These are phyloP conservation scores for Trichoderma polysporum DNA, from an alignment of 2,329 filamentous ascomycete species.

Conservation along the genomic window DNA sequence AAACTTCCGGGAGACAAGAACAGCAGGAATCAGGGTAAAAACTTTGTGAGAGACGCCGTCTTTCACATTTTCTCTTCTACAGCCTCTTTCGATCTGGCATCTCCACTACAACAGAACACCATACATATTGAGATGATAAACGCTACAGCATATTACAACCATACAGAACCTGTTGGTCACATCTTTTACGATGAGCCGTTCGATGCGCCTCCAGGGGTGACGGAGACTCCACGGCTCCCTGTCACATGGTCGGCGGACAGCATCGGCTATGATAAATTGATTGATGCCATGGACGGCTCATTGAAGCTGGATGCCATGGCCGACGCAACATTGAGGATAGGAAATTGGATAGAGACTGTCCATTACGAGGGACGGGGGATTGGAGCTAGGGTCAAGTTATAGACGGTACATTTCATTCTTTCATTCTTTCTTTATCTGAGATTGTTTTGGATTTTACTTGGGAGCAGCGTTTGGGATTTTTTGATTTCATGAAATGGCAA, in stretches of 20 bases:
- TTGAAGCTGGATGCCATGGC: slow-evolving; percentile 78
- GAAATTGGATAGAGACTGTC: slow-evolving; percentile 70
- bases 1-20: slow-evolving; percentile 51
- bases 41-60: slow-evolving; percentile 82
- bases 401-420: slow-evolving; percentile 12
- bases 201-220: slow-evolving; percentile 70
- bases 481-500: neutral
- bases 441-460: neutral
- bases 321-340: slow-evolving; percentile 70
- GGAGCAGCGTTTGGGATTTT: neutral
- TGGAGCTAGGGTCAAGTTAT: slow-evolving; percentile 55
- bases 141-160: slow-evolving; percentile 82
- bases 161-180: slow-evolving; percentile 71
- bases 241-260: slow-evolving; percentile 76
- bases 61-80: slow-evolving; percentile 86
- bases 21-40: slow-evolving; percentile 42
- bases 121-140: slow-evolving; percentile 77
- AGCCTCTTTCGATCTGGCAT: slow-evolving; percentile 78
- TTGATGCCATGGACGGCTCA: slow-evolving; percentile 74
- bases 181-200: slow-evolving; percentile 77
- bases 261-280: slow-evolving; percentile 80
- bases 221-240: slow-evolving; percentile 72
- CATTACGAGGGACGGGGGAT: slow-evolving; percentile 71
- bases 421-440: neutral
- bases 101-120: slow-evolving; percentile 71